Evolutionary conservation across 1,284 basidiomycete species (phyloP), one percentile per base, ranked within the genome.

Genomic region (Mycena sp.): DNA sequence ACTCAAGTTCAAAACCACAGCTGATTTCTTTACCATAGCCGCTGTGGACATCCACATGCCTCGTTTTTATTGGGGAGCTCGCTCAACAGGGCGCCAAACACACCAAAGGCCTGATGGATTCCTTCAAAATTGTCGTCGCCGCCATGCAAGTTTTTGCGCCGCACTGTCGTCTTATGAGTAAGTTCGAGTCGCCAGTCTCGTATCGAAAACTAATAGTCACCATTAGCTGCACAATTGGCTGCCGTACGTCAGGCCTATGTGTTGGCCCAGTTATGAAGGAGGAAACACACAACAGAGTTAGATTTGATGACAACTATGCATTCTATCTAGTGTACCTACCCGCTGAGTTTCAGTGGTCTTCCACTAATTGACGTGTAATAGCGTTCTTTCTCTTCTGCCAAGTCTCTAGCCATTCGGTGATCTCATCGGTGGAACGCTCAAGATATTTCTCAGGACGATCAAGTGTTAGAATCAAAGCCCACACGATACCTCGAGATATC

Each of bases 101-200:
- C 14, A 53, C 49, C 6, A 51, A 63, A 12, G 30, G 23, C 10
- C 17, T 63, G 17, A 30, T 30, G 9, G 60, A 59, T 9, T 38
- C 45, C 1, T 44, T 66, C 21, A 62, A 56, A 25, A 44, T 53
- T 25, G 56, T 66, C 25, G 41, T 63, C 6, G 26, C 52, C 7
- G 48, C 55, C 12, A 67, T 64, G 59, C 38, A 60, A 29, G 32
- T 60, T 17, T 65, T 65, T 26, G 56, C 60, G 1, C 28, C 46
- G 3, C 52, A 59, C 6, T 52, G 41, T 29, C 55, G 46, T 11
- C 52, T 66, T 6, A 64, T 64, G 58, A 43, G 63, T 61, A 48
- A 41, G 63, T 60, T 21, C n/a, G 11, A 46, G 9, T 46, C 19
- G 7, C 19, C 19, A 41, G 6, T 41, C 19, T 6, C 40, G 11